Conservation (phyloP, 495 filamentous ascomycete genomes). For the Ramalina intermedia region DNA sequence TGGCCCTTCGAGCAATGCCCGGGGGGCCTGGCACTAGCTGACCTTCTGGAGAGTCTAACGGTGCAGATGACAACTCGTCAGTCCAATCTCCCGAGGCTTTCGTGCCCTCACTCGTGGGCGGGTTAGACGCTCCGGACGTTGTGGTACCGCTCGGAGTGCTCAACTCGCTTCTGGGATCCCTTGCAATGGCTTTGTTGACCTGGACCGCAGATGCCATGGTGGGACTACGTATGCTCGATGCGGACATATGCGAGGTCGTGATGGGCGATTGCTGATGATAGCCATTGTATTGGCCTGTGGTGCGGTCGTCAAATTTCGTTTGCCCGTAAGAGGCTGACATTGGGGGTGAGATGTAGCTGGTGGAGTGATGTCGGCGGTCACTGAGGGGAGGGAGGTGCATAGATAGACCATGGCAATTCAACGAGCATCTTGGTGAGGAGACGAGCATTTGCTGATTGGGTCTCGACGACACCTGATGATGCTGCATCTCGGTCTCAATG, state of each 20-base stretch:
- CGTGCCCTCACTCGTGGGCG: conserved; percentile 1
- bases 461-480: conserved; percentile 1
- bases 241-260: conserved; percentile 7
- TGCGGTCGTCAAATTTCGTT: conserved; percentile 13
- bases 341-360: conserved; percentile 15
- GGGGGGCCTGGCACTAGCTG: conserved; percentile 14
- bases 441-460: conserved; percentile 14
- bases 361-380: conserved; percentile 6
- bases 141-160: conserved; percentile 14
- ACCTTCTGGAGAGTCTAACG: conserved; percentile 14
- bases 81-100: conserved; percentile 7
- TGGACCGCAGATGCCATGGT: not conserved
- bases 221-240: conserved; percentile 6
- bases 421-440: conserved; percentile 13
- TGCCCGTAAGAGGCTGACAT: conserved; percentile 17
- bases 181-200: conserved; percentile 8
- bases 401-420: conserved; percentile 16
- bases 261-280: conserved; percentile 8
- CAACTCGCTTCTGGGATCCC: conserved; percentile 9
- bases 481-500: conserved; percentile 1
- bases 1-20: conserved; percentile 53
- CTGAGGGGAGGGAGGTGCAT: conserved; percentile 17
- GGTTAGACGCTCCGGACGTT: conserved; percentile 8
- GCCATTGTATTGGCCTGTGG: conserved; percentile 6
- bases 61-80: conserved; percentile 11